Evolutionary conservation across 345 rosid genomes (phyloP).

Genomic region (Erysimum cheiranthoides): DNA sequence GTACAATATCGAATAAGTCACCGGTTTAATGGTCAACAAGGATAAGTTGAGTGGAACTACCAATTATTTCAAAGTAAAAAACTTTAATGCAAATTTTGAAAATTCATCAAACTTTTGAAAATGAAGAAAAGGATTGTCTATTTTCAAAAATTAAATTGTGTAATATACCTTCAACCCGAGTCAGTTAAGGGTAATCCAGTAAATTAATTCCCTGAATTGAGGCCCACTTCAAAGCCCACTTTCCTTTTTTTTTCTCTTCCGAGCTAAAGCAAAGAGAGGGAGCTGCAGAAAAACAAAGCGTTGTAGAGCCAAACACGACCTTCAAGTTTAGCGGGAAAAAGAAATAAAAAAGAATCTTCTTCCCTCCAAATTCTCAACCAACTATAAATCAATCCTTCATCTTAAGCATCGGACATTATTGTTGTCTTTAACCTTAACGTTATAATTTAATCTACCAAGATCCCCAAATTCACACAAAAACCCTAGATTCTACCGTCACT

Average conservation of each 20-base stretch:
- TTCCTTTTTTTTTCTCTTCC: not conserved
- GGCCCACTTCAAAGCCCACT: conserved; percentile 38
- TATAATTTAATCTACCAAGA: conserved; percentile 4
- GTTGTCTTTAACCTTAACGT: conserved; percentile 24
- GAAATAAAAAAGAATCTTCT: conserved; percentile 24
- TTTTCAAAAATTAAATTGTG: not conserved
- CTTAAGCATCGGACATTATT: not conserved
- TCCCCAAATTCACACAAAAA: conserved; percentile 41
- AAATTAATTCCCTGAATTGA: not conserved
- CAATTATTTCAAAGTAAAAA: not conserved
- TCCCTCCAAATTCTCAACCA: conserved; percentile 36
- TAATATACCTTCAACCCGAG: not conserved
- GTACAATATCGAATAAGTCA: not conserved
- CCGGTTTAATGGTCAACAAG: not conserved
- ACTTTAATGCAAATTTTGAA: too few relatives aligned
- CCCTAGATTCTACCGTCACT: conserved; percentile 34
- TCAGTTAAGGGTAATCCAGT: conserved; percentile 2
- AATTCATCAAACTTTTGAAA: not conserved
- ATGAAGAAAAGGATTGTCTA: not conserved
- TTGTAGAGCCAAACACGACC: conserved; percentile 15
- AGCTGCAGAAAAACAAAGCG: too few relatives aligned
- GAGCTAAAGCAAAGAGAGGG: not conserved
- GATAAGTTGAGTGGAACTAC: not conserved
- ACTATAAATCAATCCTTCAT: not conserved
- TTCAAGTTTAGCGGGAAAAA: conserved; percentile 28